These are phyloP conservation scores for Ampelocalamus luodianensis DNA, from an alignment of 176 grass and related monocot species.

Conservation along the genomic window DNA sequence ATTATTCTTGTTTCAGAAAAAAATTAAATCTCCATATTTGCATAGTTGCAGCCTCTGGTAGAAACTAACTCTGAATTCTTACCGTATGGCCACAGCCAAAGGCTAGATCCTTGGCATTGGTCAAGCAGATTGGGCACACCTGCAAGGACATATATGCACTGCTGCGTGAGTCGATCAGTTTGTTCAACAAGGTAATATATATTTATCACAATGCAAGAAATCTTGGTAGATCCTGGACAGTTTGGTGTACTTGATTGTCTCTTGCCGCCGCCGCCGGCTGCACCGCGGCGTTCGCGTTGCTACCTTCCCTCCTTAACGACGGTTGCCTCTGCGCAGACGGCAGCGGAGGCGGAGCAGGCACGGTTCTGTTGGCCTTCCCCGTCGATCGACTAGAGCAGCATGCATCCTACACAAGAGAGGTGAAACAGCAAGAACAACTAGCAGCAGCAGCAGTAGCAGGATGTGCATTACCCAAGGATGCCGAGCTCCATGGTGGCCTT, in stretches of 20 bases:
- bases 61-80: constrained; percentile 15
- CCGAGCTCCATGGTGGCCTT: constrained; percentile 90
- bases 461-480: constrained; percentile 63
- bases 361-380: constrained; percentile 55
- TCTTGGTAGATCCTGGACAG: not conserved
- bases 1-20: too few relatives aligned
- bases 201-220: not conserved
- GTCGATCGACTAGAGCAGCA: constrained; percentile 51
- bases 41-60: not conserved
- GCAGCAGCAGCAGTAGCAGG: not conserved
- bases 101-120: constrained; percentile 77
- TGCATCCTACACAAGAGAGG: not conserved
- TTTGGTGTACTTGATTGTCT: constrained; percentile 47
- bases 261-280: not conserved
- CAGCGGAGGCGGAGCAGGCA: constrained; percentile 65
- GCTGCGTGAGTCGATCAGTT: not conserved
- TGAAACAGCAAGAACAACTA: not conserved
- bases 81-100: constrained; percentile 95
- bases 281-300: not conserved
- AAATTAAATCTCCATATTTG: not conserved
- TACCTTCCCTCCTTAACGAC: constrained; percentile 48
- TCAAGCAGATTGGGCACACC: constrained; percentile 89
- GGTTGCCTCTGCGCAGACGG: constrained; percentile 44
- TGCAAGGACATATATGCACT: constrained; percentile 22
- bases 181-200: not conserved